Base-by-base conservation (phyloP, 441 rosid genomes). In the Syzygium syzygioides region DNA sequence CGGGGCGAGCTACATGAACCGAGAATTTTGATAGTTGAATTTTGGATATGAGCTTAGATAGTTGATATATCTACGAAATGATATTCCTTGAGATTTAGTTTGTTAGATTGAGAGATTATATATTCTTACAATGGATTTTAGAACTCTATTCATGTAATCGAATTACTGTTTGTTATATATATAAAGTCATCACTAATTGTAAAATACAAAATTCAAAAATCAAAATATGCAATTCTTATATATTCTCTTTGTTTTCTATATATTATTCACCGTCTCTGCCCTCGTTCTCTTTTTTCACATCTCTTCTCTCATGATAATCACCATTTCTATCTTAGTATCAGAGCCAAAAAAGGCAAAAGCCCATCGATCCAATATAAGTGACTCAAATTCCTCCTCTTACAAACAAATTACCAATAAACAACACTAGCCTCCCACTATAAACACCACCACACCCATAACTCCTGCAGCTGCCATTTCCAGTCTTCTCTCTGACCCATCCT, bases 241-340 rank as follows among this genome's bases (percentile, higher is more conserved):
- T n/a, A 9, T 62, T 62, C 17, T 28, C 64, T 59, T 0, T 25
- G 1, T 3, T 2, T 25, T 57, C 26, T 57, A 13, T n/a, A 57
- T 41, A 57, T 25, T 59, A 59, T 59, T 59, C 64, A 59, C 9
- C 3, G 3, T 25, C 0, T 14, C 0, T 2, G 0, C 30, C 6
- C 28, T 59, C 30, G 15, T 59, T 11, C 0, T 26, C 7, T 45
- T 7, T 59, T 59, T 59, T 26, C 64, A 25, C 0, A 14, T 59
- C 64, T 59, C 64, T 59, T 59, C 28, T 59, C 3, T 59, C 30
- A 26, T 26, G 30, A 14, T 59, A 26, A 14, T n/a, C 64, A n/a
- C 64, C 26, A 59, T 59, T 59, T 59, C 30, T 11, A 59, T 59
- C 13, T 4, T 59, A 30, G 30, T 30, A 60, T 60, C 34, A 60